These are phyloP conservation scores for Apium graveolens DNA, from an alignment of 129 eudicot genomes.

Conservation along the genomic window DNA sequence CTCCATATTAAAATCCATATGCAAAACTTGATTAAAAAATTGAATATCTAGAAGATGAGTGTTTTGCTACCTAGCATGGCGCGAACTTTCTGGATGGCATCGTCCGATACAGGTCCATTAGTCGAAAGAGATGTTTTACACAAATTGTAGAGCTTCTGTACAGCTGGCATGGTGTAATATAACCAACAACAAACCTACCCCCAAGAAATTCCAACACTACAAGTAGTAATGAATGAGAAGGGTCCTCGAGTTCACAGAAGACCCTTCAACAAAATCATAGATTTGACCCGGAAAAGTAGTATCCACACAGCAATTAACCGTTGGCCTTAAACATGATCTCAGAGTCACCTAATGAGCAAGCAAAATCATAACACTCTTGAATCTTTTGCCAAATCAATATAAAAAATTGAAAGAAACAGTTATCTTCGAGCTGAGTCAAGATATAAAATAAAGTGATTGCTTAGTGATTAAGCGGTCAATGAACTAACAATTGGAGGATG, in stretches of 20 bases:
- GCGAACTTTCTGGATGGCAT: conserved; percentile 71
- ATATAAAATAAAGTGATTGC: not conserved
- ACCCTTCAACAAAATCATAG: conserved; percentile 18
- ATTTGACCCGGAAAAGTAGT: not conserved
- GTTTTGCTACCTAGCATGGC: conserved; percentile 53
- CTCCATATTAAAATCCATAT: not conserved
- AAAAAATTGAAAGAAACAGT: not conserved
- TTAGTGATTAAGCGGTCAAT: not conserved
- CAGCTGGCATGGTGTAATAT: conserved; percentile 67
- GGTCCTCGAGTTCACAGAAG: conserved; percentile 34
- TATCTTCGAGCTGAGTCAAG: not conserved
- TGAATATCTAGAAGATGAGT: not conserved
- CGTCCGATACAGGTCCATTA: conserved; percentile 80
- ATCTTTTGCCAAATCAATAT: not conserved
- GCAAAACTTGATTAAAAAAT: too few species aligned
- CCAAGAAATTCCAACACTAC: conserved; percentile 17
- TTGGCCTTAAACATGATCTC: not conserved
- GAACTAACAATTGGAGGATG: not conserved
- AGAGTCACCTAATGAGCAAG: not conserved
- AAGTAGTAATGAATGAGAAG: conserved; percentile 12
- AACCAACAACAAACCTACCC: conserved; percentile 14
- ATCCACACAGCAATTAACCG: not conserved
- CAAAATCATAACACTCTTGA: not conserved
- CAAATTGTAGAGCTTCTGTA: conserved; percentile 81
- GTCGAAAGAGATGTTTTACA: conserved; percentile 80